Evolutionary conservation across 257 asterid genomes (phyloP).

Genomic region (Rubia yunnanensis): DNA sequence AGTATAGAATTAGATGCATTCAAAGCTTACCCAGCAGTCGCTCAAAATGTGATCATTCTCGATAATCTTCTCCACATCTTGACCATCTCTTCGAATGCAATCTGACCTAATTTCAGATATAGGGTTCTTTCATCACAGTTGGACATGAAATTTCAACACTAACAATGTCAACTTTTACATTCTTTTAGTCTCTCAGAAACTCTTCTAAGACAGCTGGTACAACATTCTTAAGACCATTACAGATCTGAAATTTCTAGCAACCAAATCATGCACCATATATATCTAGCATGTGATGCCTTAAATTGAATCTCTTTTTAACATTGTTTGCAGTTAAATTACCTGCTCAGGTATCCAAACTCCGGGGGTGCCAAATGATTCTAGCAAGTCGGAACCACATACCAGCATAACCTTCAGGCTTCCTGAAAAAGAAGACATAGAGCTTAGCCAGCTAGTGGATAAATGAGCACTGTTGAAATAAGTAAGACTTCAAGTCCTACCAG

Average conservation of each 20-base stretch:
- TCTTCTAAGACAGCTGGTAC: no score
- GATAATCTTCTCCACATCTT: conserved; percentile 55
- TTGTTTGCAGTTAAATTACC: conserved; percentile 26
- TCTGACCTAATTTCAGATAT: conserved; percentile 37
- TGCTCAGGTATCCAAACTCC: conserved; percentile 85
- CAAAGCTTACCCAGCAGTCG: conserved; percentile 47
- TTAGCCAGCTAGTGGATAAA: neutral
- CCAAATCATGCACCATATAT: no score
- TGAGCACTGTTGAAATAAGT: neutral
- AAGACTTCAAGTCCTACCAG: conserved; percentile 31
- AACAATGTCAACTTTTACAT: neutral
- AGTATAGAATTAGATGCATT: no score
- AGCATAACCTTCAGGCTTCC: conserved; percentile 71
- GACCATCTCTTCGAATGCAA: conserved; percentile 71
- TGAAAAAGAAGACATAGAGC: conserved; percentile 14
- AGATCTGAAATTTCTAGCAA: no score
- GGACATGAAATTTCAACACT: neutral
- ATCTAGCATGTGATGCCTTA: no score
- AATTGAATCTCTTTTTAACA: neutral
- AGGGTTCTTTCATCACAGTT: neutral
- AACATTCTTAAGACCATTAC: neutral
- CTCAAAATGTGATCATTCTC: conserved; percentile 54
- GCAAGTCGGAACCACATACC: conserved; percentile 85
- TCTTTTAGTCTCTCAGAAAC: neutral
- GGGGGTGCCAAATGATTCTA: conserved; percentile 70